These are phyloP conservation scores for Polytrichum formosum DNA, from an alignment of 225 moss, liverwort and hornwort species.

Conservation along the genomic window DNA sequence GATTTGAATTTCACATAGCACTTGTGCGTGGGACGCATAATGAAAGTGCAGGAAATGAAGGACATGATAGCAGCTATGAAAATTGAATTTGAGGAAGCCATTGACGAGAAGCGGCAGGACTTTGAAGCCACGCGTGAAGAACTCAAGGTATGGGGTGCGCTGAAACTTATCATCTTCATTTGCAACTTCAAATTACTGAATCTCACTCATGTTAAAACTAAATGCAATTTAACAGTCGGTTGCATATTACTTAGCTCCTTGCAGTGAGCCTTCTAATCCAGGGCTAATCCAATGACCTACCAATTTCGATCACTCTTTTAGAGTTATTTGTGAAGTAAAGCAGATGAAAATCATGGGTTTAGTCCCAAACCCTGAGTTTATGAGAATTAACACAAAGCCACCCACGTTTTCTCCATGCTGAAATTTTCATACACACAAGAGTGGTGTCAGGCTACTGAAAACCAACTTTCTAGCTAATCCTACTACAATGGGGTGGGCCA, in stretches of 20 bases:
- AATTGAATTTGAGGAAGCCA: constrained; percentile 64
- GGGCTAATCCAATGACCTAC: neutral
- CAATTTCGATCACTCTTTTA: neutral
- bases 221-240: neutral
- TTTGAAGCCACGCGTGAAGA: constrained; percentile 85
- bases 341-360: too few species aligned
- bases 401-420: too few species aligned
- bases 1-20: neutral
- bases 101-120: constrained; percentile 65
- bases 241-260: neutral
- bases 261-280: neutral
- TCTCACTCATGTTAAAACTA: too few species aligned
- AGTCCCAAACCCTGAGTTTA: too few species aligned
- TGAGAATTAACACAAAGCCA: too few species aligned
- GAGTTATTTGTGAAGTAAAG: too few species aligned
- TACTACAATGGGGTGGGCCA: too few species aligned
- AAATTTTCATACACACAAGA: too few species aligned
- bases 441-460: too few species aligned
- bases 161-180: too few species aligned
- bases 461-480: too few species aligned
- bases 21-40: neutral
- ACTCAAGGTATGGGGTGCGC: constrained; percentile 43
- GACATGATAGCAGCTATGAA: constrained; percentile 86
- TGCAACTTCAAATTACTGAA: too few species aligned
- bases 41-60: constrained; percentile 50